Evolutionary conservation across 176 grass and related monocot species (phyloP).

Genomic region (Cenchrus fungigraminus): DNA sequence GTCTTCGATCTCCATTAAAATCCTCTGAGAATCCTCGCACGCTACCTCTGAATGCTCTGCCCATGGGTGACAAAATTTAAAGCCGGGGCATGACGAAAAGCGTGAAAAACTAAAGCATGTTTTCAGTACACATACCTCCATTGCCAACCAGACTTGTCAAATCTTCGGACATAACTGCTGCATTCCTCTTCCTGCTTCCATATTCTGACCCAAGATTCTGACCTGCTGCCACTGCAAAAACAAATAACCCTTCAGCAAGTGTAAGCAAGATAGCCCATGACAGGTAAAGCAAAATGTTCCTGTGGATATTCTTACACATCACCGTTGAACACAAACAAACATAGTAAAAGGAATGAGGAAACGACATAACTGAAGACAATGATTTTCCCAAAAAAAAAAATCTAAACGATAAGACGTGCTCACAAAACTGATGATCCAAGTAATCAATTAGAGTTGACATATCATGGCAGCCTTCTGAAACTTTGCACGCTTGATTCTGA

Average conservation of each 20-base stretch:
- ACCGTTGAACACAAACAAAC: not conserved
- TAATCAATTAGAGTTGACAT: too few relatives aligned
- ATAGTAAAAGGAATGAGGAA: not conserved
- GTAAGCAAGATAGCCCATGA: not conserved
- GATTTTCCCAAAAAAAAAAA: not conserved
- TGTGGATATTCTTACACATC: not conserved
- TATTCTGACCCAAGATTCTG: not conserved
- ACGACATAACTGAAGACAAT: not conserved
- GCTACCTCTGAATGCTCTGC: not conserved
- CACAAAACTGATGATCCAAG: not conserved
- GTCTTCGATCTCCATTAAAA: conserved; percentile 6
- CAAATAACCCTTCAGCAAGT: not conserved
- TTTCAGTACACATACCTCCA: not conserved
- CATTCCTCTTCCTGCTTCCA: conserved; percentile 1
- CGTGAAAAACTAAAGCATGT: not conserved
- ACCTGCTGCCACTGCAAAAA: not conserved
- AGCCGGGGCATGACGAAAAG: not conserved
- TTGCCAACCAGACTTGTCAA: not conserved
- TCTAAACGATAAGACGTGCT: not conserved
- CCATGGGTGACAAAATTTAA: not conserved
- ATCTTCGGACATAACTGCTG: not conserved
- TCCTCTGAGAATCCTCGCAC: not conserved
- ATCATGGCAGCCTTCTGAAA: too few relatives aligned
- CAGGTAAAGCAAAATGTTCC: not conserved
- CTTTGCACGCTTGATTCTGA: not conserved